These are phyloP conservation scores for Penicillium longicatenatum DNA, from an alignment of 495 filamentous ascomycete genomes.

Conservation along the genomic window DNA sequence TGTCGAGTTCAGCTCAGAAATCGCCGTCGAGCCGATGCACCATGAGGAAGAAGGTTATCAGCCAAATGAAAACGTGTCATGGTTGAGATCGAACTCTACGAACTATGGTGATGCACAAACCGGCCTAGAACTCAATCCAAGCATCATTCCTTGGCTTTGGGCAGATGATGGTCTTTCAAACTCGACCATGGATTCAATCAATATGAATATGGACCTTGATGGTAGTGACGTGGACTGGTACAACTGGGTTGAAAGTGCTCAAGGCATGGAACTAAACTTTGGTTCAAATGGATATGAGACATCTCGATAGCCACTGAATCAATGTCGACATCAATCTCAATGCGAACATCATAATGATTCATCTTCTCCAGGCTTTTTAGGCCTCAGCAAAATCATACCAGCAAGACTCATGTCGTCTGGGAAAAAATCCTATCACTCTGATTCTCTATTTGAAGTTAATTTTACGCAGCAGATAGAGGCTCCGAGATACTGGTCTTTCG, in stretches of 20 bases:
- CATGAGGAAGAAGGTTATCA: neutral
- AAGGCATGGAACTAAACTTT: constrained; percentile 16
- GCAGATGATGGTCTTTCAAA: constrained; percentile 28
- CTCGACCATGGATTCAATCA: constrained; percentile 25
- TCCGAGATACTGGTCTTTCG: too few species aligned
- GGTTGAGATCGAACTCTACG: neutral
- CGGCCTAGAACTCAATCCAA: constrained; percentile 5
- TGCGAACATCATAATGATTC: too few species aligned
- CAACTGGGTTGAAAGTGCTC: constrained; percentile 51
- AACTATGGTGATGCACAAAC: neutral
- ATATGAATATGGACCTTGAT: constrained; percentile 42
- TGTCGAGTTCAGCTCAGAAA: neutral
- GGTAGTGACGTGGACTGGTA: constrained; percentile 47
- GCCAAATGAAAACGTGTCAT: neutral
- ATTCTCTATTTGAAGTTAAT: too few species aligned
- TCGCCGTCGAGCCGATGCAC: neutral
- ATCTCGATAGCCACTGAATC: neutral
- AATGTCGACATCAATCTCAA: too few species aligned
- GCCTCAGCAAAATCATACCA: too few species aligned
- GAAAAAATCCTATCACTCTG: too few species aligned
- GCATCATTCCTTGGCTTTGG: constrained; percentile 34
- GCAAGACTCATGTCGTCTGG: too few species aligned
- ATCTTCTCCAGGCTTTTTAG: too few species aligned
- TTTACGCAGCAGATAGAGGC: too few species aligned
- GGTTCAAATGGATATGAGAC: neutral